These are phyloP conservation scores for Phytopythium chamaehyphon DNA, from an alignment of 352 stramenopile species.

Conservation along the genomic window DNA sequence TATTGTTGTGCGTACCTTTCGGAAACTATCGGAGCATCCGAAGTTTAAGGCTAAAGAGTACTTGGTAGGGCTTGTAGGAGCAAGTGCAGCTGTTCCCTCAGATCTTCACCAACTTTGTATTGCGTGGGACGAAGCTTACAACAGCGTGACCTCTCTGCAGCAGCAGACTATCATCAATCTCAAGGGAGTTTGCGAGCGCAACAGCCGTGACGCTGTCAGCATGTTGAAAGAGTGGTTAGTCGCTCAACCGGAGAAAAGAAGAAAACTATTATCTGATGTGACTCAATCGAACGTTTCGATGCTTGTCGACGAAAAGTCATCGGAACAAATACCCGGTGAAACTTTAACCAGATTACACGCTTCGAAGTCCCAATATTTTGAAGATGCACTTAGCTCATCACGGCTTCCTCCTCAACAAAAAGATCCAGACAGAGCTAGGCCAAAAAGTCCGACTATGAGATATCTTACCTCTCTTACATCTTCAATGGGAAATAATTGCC, in stretches of 20 bases:
- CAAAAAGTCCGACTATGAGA: neutral
- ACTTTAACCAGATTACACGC: too few species aligned
- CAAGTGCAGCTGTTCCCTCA: conserved; percentile 10
- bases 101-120: conserved; percentile 30
- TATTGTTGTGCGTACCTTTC: conserved; percentile 54
- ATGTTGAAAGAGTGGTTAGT: conserved; percentile 52
- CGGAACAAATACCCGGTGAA: too few species aligned
- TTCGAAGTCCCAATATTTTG: too few species aligned
- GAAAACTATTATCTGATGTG: neutral
- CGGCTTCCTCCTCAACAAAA: conserved; percentile 54
- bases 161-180: conserved; percentile 71
- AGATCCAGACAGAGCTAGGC: conserved; percentile 32
- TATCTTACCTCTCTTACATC: too few species aligned
- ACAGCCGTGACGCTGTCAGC: conserved; percentile 34
- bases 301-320: neutral
- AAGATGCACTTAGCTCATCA: neutral
- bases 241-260: conserved; percentile 20
- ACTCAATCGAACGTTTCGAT: neutral
- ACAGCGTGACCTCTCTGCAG: conserved; percentile 65
- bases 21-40: conserved; percentile 51
- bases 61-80: conserved; percentile 51
- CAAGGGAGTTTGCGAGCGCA: conserved; percentile 46
- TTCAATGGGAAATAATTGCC: too few species aligned
- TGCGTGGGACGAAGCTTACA: conserved; percentile 75
- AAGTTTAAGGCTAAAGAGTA: conserved; percentile 64